A percentile compares a stretch with the other conserved stretches of the same genome.
Conservation (phyloP, 306 rosid species). For the Cicer cuneatum region DNA sequence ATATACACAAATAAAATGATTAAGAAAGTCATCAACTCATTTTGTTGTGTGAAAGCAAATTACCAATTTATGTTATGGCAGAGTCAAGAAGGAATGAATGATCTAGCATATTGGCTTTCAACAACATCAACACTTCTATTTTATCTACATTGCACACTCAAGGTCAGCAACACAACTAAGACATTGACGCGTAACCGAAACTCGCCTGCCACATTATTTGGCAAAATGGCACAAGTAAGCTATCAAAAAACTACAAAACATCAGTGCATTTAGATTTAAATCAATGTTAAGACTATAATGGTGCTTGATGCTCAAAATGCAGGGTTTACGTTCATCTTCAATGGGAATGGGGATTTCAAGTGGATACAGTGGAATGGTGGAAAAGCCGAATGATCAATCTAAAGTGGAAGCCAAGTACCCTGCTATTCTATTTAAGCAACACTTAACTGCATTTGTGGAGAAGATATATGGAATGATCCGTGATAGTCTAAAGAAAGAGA, state of each 20-base stretch:
- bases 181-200: slow-evolving; percentile 65
- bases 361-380: slow-evolving; percentile 86
- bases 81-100: slow-evolving; percentile 69
- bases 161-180: slow-evolving; percentile 71
- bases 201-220: slow-evolving; percentile 78
- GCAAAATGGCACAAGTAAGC: slow-evolving; percentile 87
- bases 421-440: slow-evolving; percentile 80
- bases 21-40: neutral
- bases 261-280: neutral
- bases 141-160: slow-evolving; percentile 82
- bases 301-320: slow-evolving; percentile 38
- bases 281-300: slow-evolving; percentile 30
- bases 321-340: slow-evolving; percentile 84
- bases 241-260: slow-evolving; percentile 37
- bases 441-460: slow-evolving; percentile 80
- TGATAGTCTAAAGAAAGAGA: slow-evolving; percentile 84
- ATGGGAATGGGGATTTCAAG: slow-evolving; percentile 77
- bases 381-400: slow-evolving; percentile 68
- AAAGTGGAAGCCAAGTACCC: slow-evolving; percentile 94
- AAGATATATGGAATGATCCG: slow-evolving; percentile 82
- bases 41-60: slow-evolving; percentile 28
- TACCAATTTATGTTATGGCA: slow-evolving; percentile 43
- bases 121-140: slow-evolving; percentile 81
- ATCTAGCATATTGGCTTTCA: slow-evolving; percentile 88
- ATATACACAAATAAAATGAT: neutral